These are phyloP conservation scores for Sporothrix brasiliensis DNA, from an alignment of 2,329 filamentous ascomycete species.

Conservation along the genomic window DNA sequence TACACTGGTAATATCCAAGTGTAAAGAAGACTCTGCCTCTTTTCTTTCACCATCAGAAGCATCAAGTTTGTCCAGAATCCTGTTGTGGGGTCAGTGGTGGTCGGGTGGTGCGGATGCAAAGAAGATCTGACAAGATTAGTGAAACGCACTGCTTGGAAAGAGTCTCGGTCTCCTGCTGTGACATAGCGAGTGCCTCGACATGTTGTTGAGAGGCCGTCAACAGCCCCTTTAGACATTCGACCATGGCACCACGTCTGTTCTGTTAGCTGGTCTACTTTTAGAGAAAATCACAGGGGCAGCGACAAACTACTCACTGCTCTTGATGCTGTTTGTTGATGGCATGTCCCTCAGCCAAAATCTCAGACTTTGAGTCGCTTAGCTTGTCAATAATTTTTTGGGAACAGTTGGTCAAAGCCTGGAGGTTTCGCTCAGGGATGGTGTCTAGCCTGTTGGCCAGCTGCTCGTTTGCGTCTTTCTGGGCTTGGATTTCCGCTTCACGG, in stretches of 20 bases:
- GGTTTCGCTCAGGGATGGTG: constrained; percentile 32
- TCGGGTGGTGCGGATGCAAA: background rate
- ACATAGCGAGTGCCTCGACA: constrained; percentile 9
- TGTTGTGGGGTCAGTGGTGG: background rate
- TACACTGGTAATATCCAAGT: background rate
- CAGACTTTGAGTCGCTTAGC: constrained; percentile 21
- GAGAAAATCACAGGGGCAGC: too few relatives aligned
- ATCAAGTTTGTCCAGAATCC: background rate
- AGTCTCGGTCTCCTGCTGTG: constrained; percentile 15
- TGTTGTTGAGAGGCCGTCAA: constrained; percentile 3
- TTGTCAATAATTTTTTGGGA: constrained; percentile 33
- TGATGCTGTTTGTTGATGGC: background rate
- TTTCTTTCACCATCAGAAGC: background rate
- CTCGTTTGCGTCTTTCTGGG: constrained; percentile 17
- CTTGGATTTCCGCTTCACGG: constrained; percentile 29
- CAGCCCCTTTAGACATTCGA: constrained; percentile 23
- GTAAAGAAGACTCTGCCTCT: background rate
- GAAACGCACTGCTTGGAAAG: constrained; percentile 13
- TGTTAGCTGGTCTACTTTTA: background rate
- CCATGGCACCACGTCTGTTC: constrained; percentile 4
- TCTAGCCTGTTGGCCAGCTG: constrained; percentile 28
- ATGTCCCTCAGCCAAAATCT: constrained; percentile 15
- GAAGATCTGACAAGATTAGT: too few relatives aligned
- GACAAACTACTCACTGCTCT: constrained; percentile 21
- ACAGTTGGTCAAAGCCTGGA: constrained; percentile 31